Evolutionary conservation across 169 alveolate species (phyloP), one percentile per base, ranked within the genome.

Genomic region (Eimeria praecox): DNA sequence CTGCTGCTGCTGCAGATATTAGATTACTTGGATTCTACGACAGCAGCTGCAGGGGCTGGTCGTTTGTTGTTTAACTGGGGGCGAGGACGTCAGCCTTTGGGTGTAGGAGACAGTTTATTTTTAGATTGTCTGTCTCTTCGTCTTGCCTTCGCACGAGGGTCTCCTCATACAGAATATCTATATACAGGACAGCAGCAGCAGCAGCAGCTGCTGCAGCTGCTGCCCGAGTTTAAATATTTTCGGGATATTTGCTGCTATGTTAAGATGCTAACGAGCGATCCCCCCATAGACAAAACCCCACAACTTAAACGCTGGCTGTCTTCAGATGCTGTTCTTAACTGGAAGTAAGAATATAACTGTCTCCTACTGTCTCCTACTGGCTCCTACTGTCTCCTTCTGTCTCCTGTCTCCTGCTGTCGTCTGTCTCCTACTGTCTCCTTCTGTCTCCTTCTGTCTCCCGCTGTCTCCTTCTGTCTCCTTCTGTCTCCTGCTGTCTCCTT

Each of bases 181-280:
- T 24, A 64, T 18, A 35, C 94, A 14, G 94, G 94, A 2, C 87
- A 66, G 49, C 49, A 33, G 56, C 59, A 66, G 49, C 49, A 33
- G 56, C 59, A n/a, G 90, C 95, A 95, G 49, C 30, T 95, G 90
- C 33, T 73, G 44, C 97, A 96, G 30, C 54, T 96, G 30, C 46
- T 83, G 77, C 97, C 97, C 40, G 97, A 96, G 66, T 56, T 95
- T 69, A 80, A 42, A 44, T 86, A 46, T 24, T 46, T 95, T 24
- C 18, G 97, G 22, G 97, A 96, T 64, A 62, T 96, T 33, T 83
- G 96, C 33, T 96, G 96, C 92, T 69, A 75, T 30, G 42, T 93
- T 24, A 96, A 96, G 80, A 92, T 85, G 59, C 87, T 91, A 33
- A 77, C 92, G n/a, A 95, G 95, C 87, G 59, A 56, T 10, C 94